Percentiles rank a stretch among this genome's conserved stretches.
phyloP scores from a whole-genome alignment of 805 yeast species.

The Grigorovia yakushimaensis region DNA sequence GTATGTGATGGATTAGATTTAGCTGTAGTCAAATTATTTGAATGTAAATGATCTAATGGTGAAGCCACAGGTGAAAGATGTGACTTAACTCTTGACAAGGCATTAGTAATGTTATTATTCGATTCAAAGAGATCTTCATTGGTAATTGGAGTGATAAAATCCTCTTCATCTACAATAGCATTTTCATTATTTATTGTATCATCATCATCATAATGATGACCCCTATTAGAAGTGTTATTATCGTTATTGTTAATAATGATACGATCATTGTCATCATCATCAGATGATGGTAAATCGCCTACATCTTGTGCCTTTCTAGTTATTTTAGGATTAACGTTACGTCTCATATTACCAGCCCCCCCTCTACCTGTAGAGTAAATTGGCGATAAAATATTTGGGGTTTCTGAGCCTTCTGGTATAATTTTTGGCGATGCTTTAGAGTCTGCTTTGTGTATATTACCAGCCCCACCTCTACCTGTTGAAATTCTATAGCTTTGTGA shows the following conservation, averaged over 20 bases:
- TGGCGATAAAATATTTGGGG: slow-evolving; percentile 48
- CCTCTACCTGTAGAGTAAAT: slow-evolving; percentile 68
- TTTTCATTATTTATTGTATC: neutral
- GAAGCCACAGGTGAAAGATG: neutral
- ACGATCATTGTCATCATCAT: neutral
- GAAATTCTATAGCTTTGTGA: slow-evolving; percentile 23
- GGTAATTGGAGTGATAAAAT: slow-evolving; percentile 4
- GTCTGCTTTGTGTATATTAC: slow-evolving; percentile 44
- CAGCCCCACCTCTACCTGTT: slow-evolving; percentile 79
- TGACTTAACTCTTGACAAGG: slow-evolving; percentile 1
- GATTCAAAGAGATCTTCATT: slow-evolving; percentile 3
- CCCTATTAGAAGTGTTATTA: too few species aligned
- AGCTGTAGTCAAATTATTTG: neutral
- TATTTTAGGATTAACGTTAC: slow-evolving; percentile 46
- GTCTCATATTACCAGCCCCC: slow-evolving; percentile 68
- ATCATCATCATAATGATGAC: neutral
- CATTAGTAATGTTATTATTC: neutral
- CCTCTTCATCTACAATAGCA: slow-evolving; percentile 1
- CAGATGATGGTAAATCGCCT: neutral
- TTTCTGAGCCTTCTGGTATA: slow-evolving; percentile 49
- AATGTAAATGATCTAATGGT: neutral
- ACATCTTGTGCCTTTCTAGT: slow-evolving; percentile 62
- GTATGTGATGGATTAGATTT: neutral
- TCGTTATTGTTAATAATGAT: too few species aligned
- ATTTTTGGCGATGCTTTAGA: slow-evolving; percentile 44